These are phyloP conservation scores for Astrephomene gubernaculifera DNA, from an alignment of 139 green algal species.

Conservation along the genomic window DNA sequence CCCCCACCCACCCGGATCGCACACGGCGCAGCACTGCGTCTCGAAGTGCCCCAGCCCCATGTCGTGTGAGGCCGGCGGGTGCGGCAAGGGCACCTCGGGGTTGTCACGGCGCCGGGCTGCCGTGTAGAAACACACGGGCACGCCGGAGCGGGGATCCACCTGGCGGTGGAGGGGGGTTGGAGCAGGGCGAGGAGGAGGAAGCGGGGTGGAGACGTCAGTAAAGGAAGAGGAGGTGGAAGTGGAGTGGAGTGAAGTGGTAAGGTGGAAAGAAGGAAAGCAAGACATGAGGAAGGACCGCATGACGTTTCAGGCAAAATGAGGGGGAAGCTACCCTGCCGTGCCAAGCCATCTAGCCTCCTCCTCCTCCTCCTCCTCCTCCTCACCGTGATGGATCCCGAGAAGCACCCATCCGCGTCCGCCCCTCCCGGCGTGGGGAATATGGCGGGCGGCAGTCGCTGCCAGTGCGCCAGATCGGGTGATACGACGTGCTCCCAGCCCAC, in stretches of 20 bases:
- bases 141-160: slow-evolving; percentile 64
- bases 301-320: neutral
- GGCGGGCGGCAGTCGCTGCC: slow-evolving; percentile 80
- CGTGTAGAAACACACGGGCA: slow-evolving; percentile 81
- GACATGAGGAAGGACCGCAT: neutral
- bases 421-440: slow-evolving; percentile 75
- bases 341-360: neutral
- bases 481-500: slow-evolving; percentile 88
- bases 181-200: neutral
- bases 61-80: slow-evolving; percentile 15
- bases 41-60: slow-evolving; percentile 47
- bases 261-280: neutral
- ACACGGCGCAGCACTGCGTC: slow-evolving; percentile 50
- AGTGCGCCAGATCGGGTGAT: slow-evolving; percentile 78
- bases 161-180: neutral
- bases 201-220: neutral
- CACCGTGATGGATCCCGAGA: slow-evolving; percentile 74
- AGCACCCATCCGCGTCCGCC: slow-evolving; percentile 87
- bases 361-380: neutral
- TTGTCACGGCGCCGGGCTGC: slow-evolving; percentile 74
- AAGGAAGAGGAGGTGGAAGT: neutral
- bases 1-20: slow-evolving; percentile 50
- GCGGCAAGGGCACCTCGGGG: neutral
- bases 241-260: neutral
- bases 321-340: neutral